phyloP scores from a whole-genome alignment of 2,329 filamentous ascomycete species.

The Niveomyces coronatus region DNA sequence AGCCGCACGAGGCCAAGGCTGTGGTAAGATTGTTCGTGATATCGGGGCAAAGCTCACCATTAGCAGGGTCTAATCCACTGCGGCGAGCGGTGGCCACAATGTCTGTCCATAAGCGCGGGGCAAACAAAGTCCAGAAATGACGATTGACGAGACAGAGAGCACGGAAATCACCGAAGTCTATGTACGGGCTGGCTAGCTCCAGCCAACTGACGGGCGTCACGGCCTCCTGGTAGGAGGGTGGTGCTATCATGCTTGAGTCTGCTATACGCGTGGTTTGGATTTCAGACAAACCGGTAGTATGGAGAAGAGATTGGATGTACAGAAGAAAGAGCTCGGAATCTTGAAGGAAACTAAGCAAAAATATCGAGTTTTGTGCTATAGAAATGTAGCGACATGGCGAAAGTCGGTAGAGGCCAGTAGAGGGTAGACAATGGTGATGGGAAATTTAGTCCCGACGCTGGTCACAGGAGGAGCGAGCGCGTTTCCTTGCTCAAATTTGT shows the following conservation, averaged over 20 bases:
- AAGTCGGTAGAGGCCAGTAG: too few species aligned
- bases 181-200: conserved; percentile 33
- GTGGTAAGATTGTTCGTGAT: background rate
- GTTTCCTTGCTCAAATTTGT: too few species aligned
- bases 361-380: background rate
- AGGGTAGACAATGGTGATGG: too few species aligned
- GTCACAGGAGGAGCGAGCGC: too few species aligned
- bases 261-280: background rate
- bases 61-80: conserved; percentile 31
- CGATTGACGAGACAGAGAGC: conserved; percentile 38
- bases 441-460: too few species aligned
- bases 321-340: too few species aligned
- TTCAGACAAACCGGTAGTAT: too few species aligned
- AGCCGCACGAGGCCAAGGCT: background rate
- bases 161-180: conserved; percentile 30
- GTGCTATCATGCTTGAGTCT: conserved; percentile 21
- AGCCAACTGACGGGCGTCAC: conserved; percentile 38
- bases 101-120: conserved; percentile 42
- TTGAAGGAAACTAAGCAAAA: too few species aligned
- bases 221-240: conserved; percentile 47
- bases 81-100: conserved; percentile 29
- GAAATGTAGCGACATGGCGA: background rate
- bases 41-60: conserved; percentile 31
- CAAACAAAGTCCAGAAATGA: conserved; percentile 38
- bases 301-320: too few species aligned